A percentile compares a stretch with the other conserved stretches of the same genome.
These are phyloP conservation scores for Penicillium crystallinum DNA, from an alignment of 495 filamentous ascomycete genomes.

Conservation along the genomic window DNA sequence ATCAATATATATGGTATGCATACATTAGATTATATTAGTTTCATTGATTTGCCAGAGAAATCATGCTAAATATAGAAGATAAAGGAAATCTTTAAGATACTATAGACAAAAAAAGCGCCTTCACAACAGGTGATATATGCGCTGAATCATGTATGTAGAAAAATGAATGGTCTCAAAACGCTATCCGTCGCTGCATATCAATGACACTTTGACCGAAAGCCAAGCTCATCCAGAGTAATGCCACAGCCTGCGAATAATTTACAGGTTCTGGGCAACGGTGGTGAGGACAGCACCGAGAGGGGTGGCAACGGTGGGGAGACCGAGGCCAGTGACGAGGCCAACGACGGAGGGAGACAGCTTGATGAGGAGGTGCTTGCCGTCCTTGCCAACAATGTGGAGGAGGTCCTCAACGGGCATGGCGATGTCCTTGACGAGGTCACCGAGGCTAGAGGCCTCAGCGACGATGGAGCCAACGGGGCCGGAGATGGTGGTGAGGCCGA, in stretches of 20 bases:
- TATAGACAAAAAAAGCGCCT: slow-evolving; percentile 15
- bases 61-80: slow-evolving; percentile 5
- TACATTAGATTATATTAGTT: slow-evolving; percentile 6
- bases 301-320: slow-evolving; percentile 29
- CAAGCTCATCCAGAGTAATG: neutral
- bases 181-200: slow-evolving; percentile 21
- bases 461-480: slow-evolving; percentile 27
- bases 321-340: slow-evolving; percentile 32
- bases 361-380: slow-evolving; percentile 33
- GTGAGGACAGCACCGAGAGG: slow-evolving; percentile 33
- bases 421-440: slow-evolving; percentile 37
- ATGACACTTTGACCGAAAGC: slow-evolving; percentile 2
- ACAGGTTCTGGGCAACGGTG: slow-evolving; percentile 34
- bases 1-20: too few relatives aligned
- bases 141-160: slow-evolving; percentile 15
- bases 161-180: slow-evolving; percentile 15
- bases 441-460: slow-evolving; percentile 26
- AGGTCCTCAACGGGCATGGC: slow-evolving; percentile 25
- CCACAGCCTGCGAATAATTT: slow-evolving; percentile 11
- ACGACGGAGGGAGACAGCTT: slow-evolving; percentile 30
- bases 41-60: slow-evolving; percentile 7
- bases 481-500: slow-evolving; percentile 28
- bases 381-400: slow-evolving; percentile 30
- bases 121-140: slow-evolving; percentile 13
- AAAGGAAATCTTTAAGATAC: slow-evolving; percentile 6